Evolutionary conservation across 75 land plant genomes (phyloP).

Genomic region (Sequoiadendron giganteum): DNA sequence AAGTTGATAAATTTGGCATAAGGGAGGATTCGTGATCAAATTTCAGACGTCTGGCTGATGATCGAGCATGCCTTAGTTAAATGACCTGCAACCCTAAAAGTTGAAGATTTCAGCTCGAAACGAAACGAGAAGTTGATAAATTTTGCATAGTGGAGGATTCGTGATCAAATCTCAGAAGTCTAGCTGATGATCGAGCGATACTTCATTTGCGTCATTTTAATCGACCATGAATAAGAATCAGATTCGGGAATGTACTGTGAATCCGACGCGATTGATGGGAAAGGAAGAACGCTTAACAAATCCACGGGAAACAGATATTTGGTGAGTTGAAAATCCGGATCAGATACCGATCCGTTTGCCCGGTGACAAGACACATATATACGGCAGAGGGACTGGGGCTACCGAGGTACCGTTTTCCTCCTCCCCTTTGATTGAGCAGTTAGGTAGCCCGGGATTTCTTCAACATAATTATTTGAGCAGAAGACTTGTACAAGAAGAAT

Average conservation of each 20-base stretch:
- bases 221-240: background rate
- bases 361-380: no score
- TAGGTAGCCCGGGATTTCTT: background rate
- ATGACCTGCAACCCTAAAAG: no score
- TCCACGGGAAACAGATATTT: background rate
- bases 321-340: background rate
- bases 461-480: background rate
- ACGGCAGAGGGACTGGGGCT: background rate
- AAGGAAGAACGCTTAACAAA: background rate
- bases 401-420: background rate
- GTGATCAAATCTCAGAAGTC: no score
- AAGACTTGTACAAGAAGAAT: background rate
- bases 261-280: background rate
- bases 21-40: no score
- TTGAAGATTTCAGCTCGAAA: no score
- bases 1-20: no score
- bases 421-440: background rate
- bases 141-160: no score
- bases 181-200: background rate
- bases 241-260: background rate
- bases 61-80: no score
- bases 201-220: background rate
- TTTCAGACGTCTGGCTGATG: no score
- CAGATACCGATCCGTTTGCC: no score
- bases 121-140: no score